Evolutionary conservation across 352 stramenopile genomes (phyloP).

Genomic region (Blastocystis sp.): DNA sequence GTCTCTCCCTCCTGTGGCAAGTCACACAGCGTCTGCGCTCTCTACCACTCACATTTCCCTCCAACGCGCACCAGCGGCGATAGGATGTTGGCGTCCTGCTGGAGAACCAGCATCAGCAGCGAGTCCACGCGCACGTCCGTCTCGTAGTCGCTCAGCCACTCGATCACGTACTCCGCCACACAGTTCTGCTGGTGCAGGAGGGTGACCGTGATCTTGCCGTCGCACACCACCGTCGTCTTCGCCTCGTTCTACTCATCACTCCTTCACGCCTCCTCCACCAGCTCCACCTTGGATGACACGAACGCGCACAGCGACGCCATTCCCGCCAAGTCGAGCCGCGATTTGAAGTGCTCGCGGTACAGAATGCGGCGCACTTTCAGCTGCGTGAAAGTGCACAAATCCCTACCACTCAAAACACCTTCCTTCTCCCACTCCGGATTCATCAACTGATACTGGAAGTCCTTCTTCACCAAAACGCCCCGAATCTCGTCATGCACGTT

Average conservation of each 20-base stretch:
- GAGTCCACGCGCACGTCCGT: slow-evolving; percentile 25
- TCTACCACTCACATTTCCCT: neutral
- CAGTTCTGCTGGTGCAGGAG: slow-evolving; percentile 9
- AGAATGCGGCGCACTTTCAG: slow-evolving; percentile 56
- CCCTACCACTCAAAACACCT: slow-evolving; percentile 77
- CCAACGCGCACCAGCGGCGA: slow-evolving; percentile 13
- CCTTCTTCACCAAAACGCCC: slow-evolving; percentile 78
- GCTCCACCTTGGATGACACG: neutral
- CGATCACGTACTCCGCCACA: slow-evolving; percentile 50
- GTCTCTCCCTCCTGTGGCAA: slow-evolving; percentile 7
- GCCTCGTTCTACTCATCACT: neutral
- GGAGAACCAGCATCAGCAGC: slow-evolving; percentile 55
- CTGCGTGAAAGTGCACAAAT: slow-evolving; percentile 75
- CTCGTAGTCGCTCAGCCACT: slow-evolving; percentile 60
- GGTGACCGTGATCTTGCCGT: neutral
- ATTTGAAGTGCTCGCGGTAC: slow-evolving; percentile 60
- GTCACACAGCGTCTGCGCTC: neutral
- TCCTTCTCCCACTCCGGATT: slow-evolving; percentile 71
- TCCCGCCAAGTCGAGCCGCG: neutral
- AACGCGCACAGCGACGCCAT: neutral
- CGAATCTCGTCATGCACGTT: slow-evolving; percentile 78
- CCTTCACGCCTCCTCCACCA: neutral
- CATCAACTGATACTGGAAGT: slow-evolving; percentile 63
- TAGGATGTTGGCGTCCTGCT: slow-evolving; percentile 54
- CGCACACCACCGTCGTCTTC: neutral